Percentiles rank a stretch among this genome's conserved stretches.
These are phyloP conservation scores for Ilex asprella DNA, from an alignment of 257 asterid species.

Conservation along the genomic window DNA sequence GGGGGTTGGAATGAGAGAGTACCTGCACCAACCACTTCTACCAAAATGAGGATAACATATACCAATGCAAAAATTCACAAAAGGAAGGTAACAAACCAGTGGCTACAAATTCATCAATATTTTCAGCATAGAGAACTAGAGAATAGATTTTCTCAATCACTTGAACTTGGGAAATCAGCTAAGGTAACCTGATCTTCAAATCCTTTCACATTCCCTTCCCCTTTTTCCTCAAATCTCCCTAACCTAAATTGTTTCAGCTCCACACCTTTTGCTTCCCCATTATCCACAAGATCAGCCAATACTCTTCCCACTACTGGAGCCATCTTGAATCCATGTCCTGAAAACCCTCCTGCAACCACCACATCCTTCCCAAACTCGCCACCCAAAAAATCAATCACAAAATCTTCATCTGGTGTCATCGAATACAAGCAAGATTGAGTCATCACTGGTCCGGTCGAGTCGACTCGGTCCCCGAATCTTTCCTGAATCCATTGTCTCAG, in stretches of 20 bases:
- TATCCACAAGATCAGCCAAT: slow-evolving; percentile 51
- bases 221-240: slow-evolving; percentile 43
- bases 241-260: slow-evolving; percentile 42
- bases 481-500: slow-evolving; percentile 42
- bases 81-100: too few relatives aligned
- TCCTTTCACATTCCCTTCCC: slow-evolving; percentile 47
- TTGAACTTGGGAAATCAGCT: not conserved
- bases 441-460: slow-evolving; percentile 37
- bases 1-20: too few relatives aligned
- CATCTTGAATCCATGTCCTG: slow-evolving; percentile 98
- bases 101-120: too few relatives aligned
- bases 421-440: slow-evolving; percentile 87
- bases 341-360: slow-evolving; percentile 81
- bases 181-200: slow-evolving; percentile 53
- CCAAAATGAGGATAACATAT: too few relatives aligned
- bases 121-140: too few relatives aligned
- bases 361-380: slow-evolving; percentile 65
- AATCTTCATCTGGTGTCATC: slow-evolving; percentile 90
- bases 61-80: too few relatives aligned
- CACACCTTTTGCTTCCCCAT: slow-evolving; percentile 37
- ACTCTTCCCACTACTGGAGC: slow-evolving; percentile 75
- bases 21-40: too few relatives aligned
- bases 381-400: slow-evolving; percentile 69
- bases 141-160: not conserved
- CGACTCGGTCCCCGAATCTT: slow-evolving; percentile 45